A percentile compares a stretch with the other conserved stretches of the same genome.
Conservation (phyloP, 1,284 basidiomycete species). For the Mycosarcoma maydis region DNA sequence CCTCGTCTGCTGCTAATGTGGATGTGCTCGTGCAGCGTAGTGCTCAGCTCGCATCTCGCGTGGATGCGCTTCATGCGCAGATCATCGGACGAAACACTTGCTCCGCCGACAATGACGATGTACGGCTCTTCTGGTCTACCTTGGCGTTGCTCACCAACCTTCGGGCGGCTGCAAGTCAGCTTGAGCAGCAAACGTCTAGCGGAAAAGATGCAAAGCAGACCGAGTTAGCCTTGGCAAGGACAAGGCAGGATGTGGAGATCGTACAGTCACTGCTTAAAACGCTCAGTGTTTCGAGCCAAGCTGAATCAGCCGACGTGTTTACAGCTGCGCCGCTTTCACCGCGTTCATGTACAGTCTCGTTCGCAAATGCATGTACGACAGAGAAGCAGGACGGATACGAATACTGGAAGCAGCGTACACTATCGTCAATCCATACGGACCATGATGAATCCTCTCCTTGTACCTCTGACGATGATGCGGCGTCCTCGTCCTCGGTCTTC, state of each 20-base stretch:
- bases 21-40: slow-evolving; percentile 10
- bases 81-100: background rate
- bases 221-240: slow-evolving; percentile 16
- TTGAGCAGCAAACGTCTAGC: background rate
- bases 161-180: slow-evolving; percentile 13
- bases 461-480: slow-evolving; percentile 2
- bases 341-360: background rate
- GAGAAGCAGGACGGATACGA: slow-evolving; percentile 4
- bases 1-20: background rate
- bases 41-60: slow-evolving; percentile 1
- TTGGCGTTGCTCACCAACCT: slow-evolving; percentile 26
- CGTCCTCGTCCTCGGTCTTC: slow-evolving; percentile 25
- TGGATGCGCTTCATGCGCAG: slow-evolving; percentile 15
- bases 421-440: slow-evolving; percentile 11
- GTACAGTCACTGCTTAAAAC: slow-evolving; percentile 22
- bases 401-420: slow-evolving; percentile 24
- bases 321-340: slow-evolving; percentile 17
- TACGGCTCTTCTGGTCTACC: slow-evolving; percentile 36
- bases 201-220: slow-evolving; percentile 1
- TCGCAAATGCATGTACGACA: background rate
- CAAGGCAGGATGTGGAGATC: slow-evolving; percentile 22
- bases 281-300: slow-evolving; percentile 3
- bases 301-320: slow-evolving; percentile 3
- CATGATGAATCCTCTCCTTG: slow-evolving; percentile 2
- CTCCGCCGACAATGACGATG: slow-evolving; percentile 3